Evolutionary conservation across 2,329 filamentous ascomycete genomes (phyloP), one percentile per base, ranked within the genome.

Genomic region (Alternaria novae-zelandiae): DNA sequence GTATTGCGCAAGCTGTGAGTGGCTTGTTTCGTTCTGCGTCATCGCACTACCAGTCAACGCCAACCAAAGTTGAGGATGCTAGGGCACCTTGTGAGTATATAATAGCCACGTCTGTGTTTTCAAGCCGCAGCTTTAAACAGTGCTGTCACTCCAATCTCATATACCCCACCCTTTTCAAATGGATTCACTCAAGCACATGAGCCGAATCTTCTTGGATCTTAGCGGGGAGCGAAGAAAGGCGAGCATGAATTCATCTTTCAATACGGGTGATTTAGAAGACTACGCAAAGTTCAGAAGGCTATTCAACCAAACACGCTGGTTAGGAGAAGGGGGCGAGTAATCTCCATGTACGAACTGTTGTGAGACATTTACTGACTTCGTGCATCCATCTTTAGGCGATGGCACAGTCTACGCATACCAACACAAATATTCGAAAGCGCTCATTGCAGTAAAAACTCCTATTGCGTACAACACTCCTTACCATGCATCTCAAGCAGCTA

Each of bases 301-400:
- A 15, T 51, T 45, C 23, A 25, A 7, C 5, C 7, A 28, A 7
- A 36, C 6, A 12, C 4, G 5, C 12, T 5, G 15, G 11, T 43
- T 70, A 11, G 67, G 65, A 2, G 28, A 57, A 25, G 67, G 65
- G 15, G 51, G 61, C 9, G 67, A 70, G 26, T 28, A 28, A 28
- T 28, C 26, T 28, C 26, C 26, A 28, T 28, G 28, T 30, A 30
- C 28, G 28, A 30, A 30, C 11, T 30, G 28, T 12, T 30, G 28
- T 30, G 28, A 30, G 28, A 30, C 28, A 30, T 30, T 12, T 30
- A 30, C 28, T 30, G 28, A 30, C 28, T 30, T 30, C 28, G 28
- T 30, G 11, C 28, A 12, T 30, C 28, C 11, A 30, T 30, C 26
- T 28, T 30, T 12, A 30, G 28, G 61, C 6, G 67, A 70, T 43